A percentile compares a stretch with the other conserved stretches of the same genome.
These are phyloP conservation scores for Kurtzmaniella quercitrusa DNA, from an alignment of 1,139 yeast genomes.

Conservation along the genomic window DNA sequence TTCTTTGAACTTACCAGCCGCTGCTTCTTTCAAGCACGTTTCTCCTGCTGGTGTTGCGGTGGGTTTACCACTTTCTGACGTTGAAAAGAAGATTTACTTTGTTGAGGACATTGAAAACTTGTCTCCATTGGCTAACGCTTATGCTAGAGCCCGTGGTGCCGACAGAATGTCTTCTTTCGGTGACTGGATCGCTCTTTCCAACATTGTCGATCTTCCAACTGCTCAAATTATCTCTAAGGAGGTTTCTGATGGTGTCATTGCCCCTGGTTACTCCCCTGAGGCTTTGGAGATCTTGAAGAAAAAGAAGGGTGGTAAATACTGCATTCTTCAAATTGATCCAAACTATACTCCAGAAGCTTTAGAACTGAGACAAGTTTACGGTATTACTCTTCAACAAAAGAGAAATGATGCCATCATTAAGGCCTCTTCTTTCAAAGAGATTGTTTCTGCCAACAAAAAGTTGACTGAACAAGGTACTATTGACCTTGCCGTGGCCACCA, in stretches of 20 bases:
- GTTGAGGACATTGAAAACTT: constrained; percentile 92
- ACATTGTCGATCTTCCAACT: constrained; percentile 93
- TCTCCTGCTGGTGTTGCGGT: constrained; percentile 99
- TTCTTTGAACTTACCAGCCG: constrained; percentile 92
- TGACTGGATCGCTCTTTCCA: constrained; percentile 94
- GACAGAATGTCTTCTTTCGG: constrained; percentile 99
- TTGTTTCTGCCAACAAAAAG: constrained; percentile 80
- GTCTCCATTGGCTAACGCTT: constrained; percentile 95
- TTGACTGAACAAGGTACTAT: constrained; percentile 88
- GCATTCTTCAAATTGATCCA: constrained; percentile 94
- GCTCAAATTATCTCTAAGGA: constrained; percentile 96
- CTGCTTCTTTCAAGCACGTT: constrained; percentile 97
- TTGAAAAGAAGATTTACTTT: constrained; percentile 92
- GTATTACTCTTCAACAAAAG: constrained; percentile 92
- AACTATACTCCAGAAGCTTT: constrained; percentile 75
- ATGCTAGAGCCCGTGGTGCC: constrained; percentile 99
- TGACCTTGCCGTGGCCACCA: constrained; percentile 94
- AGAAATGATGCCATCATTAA: constrained; percentile 96
- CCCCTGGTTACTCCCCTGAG: constrained; percentile 92
- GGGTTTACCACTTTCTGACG: constrained; percentile 84
- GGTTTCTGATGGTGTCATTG: constrained; percentile 97
- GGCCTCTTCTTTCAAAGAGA: constrained; percentile 80
- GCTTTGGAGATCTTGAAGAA: constrained; percentile 83
- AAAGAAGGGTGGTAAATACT: constrained; percentile 97
- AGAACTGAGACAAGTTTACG: constrained; percentile 95